These are phyloP conservation scores for Arachnomyces sp. DNA, from an alignment of 2,329 filamentous ascomycete genomes.

Conservation along the genomic window DNA sequence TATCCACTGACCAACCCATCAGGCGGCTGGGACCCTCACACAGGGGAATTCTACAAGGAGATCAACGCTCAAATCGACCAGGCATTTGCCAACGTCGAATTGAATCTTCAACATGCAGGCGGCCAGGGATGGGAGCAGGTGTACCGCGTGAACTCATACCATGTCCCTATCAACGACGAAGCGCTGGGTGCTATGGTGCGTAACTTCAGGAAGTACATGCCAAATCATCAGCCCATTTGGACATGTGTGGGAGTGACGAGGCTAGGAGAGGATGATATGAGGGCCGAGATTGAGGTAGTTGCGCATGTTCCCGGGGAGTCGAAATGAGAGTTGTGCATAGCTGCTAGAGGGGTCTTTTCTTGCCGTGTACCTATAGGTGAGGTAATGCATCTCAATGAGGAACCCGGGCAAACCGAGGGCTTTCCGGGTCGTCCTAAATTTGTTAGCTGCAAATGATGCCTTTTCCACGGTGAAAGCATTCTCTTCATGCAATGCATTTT, in stretches of 20 bases:
- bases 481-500: too few relatives aligned
- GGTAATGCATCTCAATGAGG: too few relatives aligned
- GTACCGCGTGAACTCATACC: constrained; percentile 40
- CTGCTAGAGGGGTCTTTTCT: too few relatives aligned
- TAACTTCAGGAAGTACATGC: constrained; percentile 45
- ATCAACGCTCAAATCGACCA: constrained; percentile 42
- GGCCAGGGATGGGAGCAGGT: constrained; percentile 52
- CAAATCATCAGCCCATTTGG: constrained; percentile 46
- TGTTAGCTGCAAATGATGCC: too few relatives aligned
- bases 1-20: neutral
- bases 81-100: constrained; percentile 51
- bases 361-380: too few relatives aligned
- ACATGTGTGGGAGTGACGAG: constrained; percentile 45
- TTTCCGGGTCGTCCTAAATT: too few relatives aligned
- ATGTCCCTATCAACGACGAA: constrained; percentile 36
- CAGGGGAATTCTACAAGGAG: constrained; percentile 21
- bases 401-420: too few relatives aligned
- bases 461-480: too few relatives aligned
- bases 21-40: constrained; percentile 29
- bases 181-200: constrained; percentile 36
- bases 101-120: constrained; percentile 43
- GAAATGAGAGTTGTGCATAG: too few relatives aligned
- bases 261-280: constrained; percentile 45
- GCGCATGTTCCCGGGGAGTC: constrained; percentile 28
- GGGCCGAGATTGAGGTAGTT: constrained; percentile 51